Conservation (phyloP, 148 eudicot species). For the Fagopyrum homotropicum region DNA sequence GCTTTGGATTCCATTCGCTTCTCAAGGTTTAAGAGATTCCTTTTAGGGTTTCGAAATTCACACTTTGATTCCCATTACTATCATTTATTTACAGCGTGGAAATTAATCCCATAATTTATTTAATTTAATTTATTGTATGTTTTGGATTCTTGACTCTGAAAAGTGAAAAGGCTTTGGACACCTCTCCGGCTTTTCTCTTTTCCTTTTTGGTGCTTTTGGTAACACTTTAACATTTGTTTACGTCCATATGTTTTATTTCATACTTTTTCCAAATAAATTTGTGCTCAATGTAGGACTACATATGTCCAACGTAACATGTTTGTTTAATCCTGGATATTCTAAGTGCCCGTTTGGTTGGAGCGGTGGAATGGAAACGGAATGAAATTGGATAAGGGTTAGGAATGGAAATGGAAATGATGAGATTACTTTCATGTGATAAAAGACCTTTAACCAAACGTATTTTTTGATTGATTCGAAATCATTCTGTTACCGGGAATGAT, state of each 20-base stretch:
- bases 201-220: slow-evolving; percentile 2
- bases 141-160: slow-evolving; percentile 5
- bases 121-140: background rate
- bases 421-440: too few species aligned
- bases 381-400: too few species aligned
- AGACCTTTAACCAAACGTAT: too few species aligned
- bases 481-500: too few species aligned
- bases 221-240: slow-evolving; percentile 4
- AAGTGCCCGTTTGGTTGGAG: too few species aligned
- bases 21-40: background rate
- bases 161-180: slow-evolving; percentile 12
- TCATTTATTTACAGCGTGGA: background rate
- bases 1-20: background rate
- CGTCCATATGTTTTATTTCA: slow-evolving; percentile 1
- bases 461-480: too few species aligned
- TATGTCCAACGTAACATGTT: too few species aligned
- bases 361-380: too few species aligned
- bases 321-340: too few species aligned
- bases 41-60: background rate
- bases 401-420: too few species aligned
- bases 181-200: background rate
- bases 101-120: background rate
- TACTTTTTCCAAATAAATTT: background rate
- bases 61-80: background rate
- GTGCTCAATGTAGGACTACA: background rate